Evolutionary conservation across 2,329 filamentous ascomycete genomes (phyloP), one percentile per base, ranked within the genome.

Genomic region (Cladosporium colombiae): DNA sequence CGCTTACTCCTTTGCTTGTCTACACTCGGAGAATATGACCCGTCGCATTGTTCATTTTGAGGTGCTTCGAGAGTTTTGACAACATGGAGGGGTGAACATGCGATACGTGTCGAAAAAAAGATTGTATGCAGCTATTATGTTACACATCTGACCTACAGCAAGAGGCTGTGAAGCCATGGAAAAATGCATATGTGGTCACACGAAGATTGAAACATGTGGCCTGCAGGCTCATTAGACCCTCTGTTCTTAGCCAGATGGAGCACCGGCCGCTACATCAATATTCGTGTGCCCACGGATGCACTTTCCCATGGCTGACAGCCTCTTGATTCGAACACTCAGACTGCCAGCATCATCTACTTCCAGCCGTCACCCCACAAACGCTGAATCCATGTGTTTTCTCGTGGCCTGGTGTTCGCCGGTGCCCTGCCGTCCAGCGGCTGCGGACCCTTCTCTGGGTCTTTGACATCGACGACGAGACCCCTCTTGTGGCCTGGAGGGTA

Each of bases 371-470:
- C 69, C 70, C 68, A 69, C 53, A 73, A 33, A 62, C 62, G 68
- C 50, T 68, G 57, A 18, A 66, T 66, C 71, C 68, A 71, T 40
- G 65, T 67, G 14, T 37, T 68, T 65, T 68, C 64, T 56, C 66
- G 69, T 44, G 44, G 46, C 52, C 35, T 64, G n/a, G 40, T 67
- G 31, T 37, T 67, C 49, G n/a, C 63, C 40, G 55, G 18, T 31
- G 35, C 65, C 14, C 21, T 68, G 53, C 67, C 68, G 49, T 53
- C 52, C 56, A 66, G 59, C 46, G 57, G 40, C 49, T 57, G 65
- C 10, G 72, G 73, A 72, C 74, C 77, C 31, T 75, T 72, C 53
- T 74, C 73, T 23, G 37, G 44, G 56, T 77, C 71, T 60, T 72
- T 67, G 33, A 70, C 70, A 52, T 69, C 69, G 5, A 73, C 70